phyloP scores from a whole-genome alignment of 441 rosid species.

The Euphorbia celastroides region DNA sequence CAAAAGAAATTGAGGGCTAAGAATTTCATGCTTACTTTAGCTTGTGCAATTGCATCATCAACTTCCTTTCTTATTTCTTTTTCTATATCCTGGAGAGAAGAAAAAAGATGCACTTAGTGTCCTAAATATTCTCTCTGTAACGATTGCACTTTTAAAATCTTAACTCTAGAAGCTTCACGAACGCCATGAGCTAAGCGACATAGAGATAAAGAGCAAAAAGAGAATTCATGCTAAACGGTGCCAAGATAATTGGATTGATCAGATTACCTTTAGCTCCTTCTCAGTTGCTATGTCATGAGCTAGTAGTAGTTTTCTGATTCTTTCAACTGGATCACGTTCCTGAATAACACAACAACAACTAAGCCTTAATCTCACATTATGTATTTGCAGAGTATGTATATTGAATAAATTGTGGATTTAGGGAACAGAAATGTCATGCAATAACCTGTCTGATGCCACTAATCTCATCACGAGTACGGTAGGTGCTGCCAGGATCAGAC shows the following conservation, averaged over 20 bases:
- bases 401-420: not conserved
- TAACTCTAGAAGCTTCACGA: not conserved
- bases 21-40: slow-evolving; percentile 52
- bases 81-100: slow-evolving; percentile 65
- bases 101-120: slow-evolving; percentile 11
- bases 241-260: slow-evolving; percentile 4
- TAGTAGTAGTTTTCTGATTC: slow-evolving; percentile 68
- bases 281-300: slow-evolving; percentile 87
- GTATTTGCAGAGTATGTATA: not conserved
- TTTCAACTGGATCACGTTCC: slow-evolving; percentile 96
- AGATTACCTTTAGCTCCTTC: slow-evolving; percentile 83
- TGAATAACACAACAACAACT: slow-evolving; percentile 20
- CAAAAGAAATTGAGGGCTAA: not conserved
- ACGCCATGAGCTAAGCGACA: not conserved
- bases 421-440: slow-evolving; percentile 7
- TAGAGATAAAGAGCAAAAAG: not conserved
- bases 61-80: slow-evolving; percentile 89
- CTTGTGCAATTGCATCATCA: slow-evolving; percentile 87
- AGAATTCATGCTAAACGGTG: not conserved
- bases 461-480: slow-evolving; percentile 95
- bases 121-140: not conserved
- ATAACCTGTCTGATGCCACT: slow-evolving; percentile 87
- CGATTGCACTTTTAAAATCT: not conserved
- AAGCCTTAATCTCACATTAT: too few species aligned
- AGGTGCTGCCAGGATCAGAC: slow-evolving; percentile 99